A percentile compares a stretch with the other conserved stretches of the same genome.
These are phyloP conservation scores for Gracilaria vermiculophylla DNA, from an alignment of 23 red algal species.

Conservation along the genomic window DNA sequence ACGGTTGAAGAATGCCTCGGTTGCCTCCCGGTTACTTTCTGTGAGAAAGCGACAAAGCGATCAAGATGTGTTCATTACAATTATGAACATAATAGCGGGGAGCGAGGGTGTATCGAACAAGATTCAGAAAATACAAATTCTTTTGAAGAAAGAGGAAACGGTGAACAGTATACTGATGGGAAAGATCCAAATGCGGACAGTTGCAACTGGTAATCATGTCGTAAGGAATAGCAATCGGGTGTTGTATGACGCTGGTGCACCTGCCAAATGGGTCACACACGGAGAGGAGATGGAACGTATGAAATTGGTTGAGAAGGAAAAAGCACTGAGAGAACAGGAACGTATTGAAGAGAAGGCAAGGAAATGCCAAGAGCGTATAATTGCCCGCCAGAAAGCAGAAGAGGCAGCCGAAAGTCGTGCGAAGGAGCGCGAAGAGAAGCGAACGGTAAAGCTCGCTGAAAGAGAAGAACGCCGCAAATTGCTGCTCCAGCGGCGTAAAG, in stretches of 20 bases:
- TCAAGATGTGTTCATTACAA: background rate
- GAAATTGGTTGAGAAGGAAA: background rate
- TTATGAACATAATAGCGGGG: background rate
- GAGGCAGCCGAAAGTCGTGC: too few relatives aligned
- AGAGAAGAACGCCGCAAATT: too few relatives aligned
- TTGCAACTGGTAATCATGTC: too few relatives aligned
- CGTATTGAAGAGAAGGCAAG: background rate
- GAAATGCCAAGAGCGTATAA: background rate
- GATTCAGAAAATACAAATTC: background rate
- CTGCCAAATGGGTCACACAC: conserved; percentile 11
- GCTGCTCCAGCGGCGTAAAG: too few relatives aligned
- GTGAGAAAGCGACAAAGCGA: background rate
- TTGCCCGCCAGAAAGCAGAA: background rate
- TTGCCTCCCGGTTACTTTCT: background rate
- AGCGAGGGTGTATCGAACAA: background rate
- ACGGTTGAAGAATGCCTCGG: background rate
- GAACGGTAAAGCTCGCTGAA: too few relatives aligned
- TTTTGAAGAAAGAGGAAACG: background rate
- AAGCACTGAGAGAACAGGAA: background rate
- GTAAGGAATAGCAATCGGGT: background rate
- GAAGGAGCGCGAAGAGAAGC: too few relatives aligned
- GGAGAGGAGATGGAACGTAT: background rate
- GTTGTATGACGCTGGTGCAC: background rate
- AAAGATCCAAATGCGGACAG: background rate
- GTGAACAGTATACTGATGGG: background rate